phyloP scores from a whole-genome alignment of 805 yeast species.

The Nakazawaea ishiwadae region DNA sequence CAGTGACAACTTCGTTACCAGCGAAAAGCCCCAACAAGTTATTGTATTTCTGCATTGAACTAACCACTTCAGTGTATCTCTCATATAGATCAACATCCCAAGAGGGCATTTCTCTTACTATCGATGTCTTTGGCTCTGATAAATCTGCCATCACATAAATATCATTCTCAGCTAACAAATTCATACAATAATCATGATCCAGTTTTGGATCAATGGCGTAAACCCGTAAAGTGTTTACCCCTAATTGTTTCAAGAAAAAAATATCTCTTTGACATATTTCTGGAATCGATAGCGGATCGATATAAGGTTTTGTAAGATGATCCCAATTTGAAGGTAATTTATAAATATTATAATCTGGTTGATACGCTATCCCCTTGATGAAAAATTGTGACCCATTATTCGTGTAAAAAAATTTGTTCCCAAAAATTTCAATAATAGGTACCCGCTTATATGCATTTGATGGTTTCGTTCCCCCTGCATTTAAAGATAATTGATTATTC shows the following conservation, averaged over 20 bases:
- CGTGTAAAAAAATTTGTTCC: conserved; percentile 30
- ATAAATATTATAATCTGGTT: conserved; percentile 25
- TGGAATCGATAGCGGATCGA: conserved; percentile 31
- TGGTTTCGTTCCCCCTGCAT: background rate
- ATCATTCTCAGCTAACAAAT: conserved; percentile 34
- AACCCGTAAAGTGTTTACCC: conserved; percentile 33
- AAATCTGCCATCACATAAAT: conserved; percentile 43
- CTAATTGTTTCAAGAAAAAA: conserved; percentile 26
- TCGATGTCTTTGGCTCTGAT: conserved; percentile 33
- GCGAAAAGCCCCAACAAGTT: conserved; percentile 36
- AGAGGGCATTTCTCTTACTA: conserved; percentile 27
- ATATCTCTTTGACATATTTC: conserved; percentile 32
- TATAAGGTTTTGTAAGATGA: conserved; percentile 20
- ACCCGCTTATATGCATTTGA: background rate
- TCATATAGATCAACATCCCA: conserved; percentile 33
- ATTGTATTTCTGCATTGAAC: conserved; percentile 32
- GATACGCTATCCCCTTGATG: conserved; percentile 37
- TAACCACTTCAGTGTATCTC: conserved; percentile 39
- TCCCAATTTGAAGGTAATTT: conserved; percentile 14
- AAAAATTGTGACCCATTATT: conserved; percentile 31
- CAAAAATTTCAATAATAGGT: conserved; percentile 23
- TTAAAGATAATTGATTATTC: conserved; percentile 1
- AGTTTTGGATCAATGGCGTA: conserved; percentile 34
- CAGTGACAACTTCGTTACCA: conserved; percentile 36
- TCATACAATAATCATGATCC: conserved; percentile 35